Conservation (phyloP, 768 basidiomycete species). For the Xerocomus brunneocitrinus region DNA sequence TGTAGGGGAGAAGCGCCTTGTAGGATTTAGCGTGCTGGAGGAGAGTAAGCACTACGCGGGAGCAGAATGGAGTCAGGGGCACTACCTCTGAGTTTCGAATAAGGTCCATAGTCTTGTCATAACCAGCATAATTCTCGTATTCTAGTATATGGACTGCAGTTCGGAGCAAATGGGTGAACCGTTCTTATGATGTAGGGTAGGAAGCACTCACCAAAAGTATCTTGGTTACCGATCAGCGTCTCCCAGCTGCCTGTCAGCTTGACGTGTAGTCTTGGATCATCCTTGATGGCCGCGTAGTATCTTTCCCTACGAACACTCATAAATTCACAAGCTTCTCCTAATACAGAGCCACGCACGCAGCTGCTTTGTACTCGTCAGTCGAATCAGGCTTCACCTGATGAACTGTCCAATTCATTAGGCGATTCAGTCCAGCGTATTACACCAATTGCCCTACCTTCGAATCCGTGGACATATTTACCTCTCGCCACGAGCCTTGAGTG, state of each 20-base stretch:
- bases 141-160: slow-evolving; percentile 69
- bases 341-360: slow-evolving; percentile 57
- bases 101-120: slow-evolving; percentile 67
- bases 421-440: background rate
- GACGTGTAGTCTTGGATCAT: slow-evolving; percentile 67
- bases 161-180: slow-evolving; percentile 1
- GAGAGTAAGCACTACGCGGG: background rate
- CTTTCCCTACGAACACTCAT: slow-evolving; percentile 49
- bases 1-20: slow-evolving; percentile 69
- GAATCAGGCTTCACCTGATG: slow-evolving; percentile 84
- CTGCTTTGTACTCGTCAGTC: slow-evolving; percentile 78
- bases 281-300: slow-evolving; percentile 79
- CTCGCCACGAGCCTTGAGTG: slow-evolving; percentile 87
- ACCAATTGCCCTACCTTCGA: slow-evolving; percentile 55
- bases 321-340: slow-evolving; percentile 1
- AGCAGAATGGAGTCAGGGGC: slow-evolving; percentile 3
- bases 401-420: slow-evolving; percentile 39
- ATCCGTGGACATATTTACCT: slow-evolving; percentile 90
- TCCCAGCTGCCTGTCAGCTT: slow-evolving; percentile 96
- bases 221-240: slow-evolving; percentile 83
- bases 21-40: slow-evolving; percentile 62
- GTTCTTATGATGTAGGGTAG: background rate
- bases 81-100: slow-evolving; percentile 64
- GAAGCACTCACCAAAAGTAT: slow-evolving; percentile 65
- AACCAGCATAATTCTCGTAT: slow-evolving; percentile 90